phyloP scores from a whole-genome alignment of 2,329 filamentous ascomycete genomes.

The Graphilbum fragrans region DNA sequence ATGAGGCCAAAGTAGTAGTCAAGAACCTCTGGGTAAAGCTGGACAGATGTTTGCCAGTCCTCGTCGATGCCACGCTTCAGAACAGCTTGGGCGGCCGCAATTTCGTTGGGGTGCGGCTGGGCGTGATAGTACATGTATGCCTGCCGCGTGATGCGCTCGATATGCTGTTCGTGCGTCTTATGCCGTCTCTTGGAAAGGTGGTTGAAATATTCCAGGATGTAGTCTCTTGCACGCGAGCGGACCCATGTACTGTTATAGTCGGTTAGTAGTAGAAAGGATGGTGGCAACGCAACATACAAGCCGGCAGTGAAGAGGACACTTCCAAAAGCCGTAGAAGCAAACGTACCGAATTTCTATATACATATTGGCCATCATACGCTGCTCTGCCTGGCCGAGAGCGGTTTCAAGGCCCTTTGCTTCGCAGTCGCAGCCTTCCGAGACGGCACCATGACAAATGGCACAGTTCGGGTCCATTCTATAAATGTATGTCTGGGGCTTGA shows the following conservation, averaged over 20 bases:
- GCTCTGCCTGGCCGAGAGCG: constrained; percentile 51
- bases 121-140: constrained; percentile 46
- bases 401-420: constrained; percentile 53
- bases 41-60: constrained; percentile 65
- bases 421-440: constrained; percentile 48
- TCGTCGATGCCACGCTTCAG: constrained; percentile 66
- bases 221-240: constrained; percentile 52
- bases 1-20: constrained; percentile 70
- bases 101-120: constrained; percentile 47
- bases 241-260: constrained; percentile 42
- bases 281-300: not conserved
- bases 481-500: constrained; percentile 32
- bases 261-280: not conserved
- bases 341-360: constrained; percentile 52
- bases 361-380: constrained; percentile 48
- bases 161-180: constrained; percentile 38
- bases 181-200: constrained; percentile 50
- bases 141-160: constrained; percentile 42
- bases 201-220: constrained; percentile 54
- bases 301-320: not conserved
- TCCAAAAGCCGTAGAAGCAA: constrained; percentile 4
- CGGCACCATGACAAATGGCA: constrained; percentile 52
- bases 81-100: constrained; percentile 50
- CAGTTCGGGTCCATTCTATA: constrained; percentile 59
- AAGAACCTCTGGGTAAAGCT: constrained; percentile 69